Base-by-base conservation (phyloP, 73 alveolate species). In the Breviolum minutum region DNA sequence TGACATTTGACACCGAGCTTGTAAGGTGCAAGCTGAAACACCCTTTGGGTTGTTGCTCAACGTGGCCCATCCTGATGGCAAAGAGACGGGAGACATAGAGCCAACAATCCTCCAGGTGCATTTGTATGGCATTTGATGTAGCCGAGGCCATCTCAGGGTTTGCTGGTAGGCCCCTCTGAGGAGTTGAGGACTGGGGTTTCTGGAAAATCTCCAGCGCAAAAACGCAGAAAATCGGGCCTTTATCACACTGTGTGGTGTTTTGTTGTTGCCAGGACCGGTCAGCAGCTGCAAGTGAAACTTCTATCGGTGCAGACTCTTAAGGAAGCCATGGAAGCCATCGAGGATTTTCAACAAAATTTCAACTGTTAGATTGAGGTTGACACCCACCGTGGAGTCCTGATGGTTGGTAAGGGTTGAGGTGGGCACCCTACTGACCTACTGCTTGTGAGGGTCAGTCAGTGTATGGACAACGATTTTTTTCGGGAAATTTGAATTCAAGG, bases 21-120 rank as follows among this genome's bases (percentile, higher is more conserved):
- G 19, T 61, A 71, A 92, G 98, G 98, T 92, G 66, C 98, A 92
- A 24, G 98, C 89, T 6, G 98, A 76, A 10, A 92, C 98, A 10
- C 98, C 98, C 63, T 92, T 92, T 54, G 98, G 98, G 29, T 48
- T 63, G 11, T 24, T 92, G 98, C 98, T 92, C 69, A 62, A 81
- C 30, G 98, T 92, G 82, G 61, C 68, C 30, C 98, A 92, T 74
- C 98, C 98, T 6, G 91, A 92, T 10, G 98, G 98, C 81, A 63
- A 69, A 26, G 94, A 86, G 94, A 61, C 16, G 27, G 94, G 94
- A 5, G 32, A 62, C 93, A 26, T 27, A 77, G 40, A 32, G 63
- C 26, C 63, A 32, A 19, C 7, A 27, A 79, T 16, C 87, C 27
- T 27, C 63, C 11, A 11, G 27, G 64, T 62, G 13, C 63, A 48